Base-by-base conservation (phyloP, 371 early-diverging fungal species). In the Phascolomyces articulosus region DNA sequence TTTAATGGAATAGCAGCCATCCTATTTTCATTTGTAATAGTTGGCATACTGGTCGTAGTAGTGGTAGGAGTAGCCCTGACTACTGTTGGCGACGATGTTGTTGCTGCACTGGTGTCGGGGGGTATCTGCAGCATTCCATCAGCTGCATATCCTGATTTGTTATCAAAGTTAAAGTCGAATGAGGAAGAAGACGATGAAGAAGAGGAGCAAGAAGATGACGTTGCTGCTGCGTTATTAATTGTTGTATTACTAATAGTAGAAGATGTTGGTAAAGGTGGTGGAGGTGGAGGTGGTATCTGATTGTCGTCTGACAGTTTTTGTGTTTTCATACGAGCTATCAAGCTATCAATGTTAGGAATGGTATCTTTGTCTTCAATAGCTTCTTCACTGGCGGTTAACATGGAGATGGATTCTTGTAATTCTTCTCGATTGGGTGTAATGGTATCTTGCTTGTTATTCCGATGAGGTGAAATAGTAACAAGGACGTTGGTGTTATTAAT, bases 321-420 rank as follows among this genome's bases (percentile, higher is more conserved):
- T 34, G 51, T 40, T 23, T 59, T 51, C 60, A 65, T 58, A 24
- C 58, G 48, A 4, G 59, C 44, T n/a, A 65, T 53, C 54, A 65
- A 65, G 44, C 51, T 38, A 41, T 65, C 65, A 23, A 59, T 51
- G 20, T 65, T 48, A 31, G 60, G 34, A 18, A 47, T 53, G 47
- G 53, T 28, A 40, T 61, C 62, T 47, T 57, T n/a, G 18, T 56
- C 20, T 29, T 55, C 38, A 15, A 55, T 1, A 55, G 56, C 51
- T 51, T 51, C 53, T 49, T 63, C 26, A n/a, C 58, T 63, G n/a
- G 48, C 48, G 38, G 60, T 28, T 18, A 55, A 47, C 56, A 61
- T 53, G 15, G 61, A 34, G 9, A 60, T 21, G 38, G 44, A 40
- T 28, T 60, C 61, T 26, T 60, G 55, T 41, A 66, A n/a, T 9